Conservation (phyloP, 805 yeast genomes). For the Tetrapisispora namnaoensis region DNA sequence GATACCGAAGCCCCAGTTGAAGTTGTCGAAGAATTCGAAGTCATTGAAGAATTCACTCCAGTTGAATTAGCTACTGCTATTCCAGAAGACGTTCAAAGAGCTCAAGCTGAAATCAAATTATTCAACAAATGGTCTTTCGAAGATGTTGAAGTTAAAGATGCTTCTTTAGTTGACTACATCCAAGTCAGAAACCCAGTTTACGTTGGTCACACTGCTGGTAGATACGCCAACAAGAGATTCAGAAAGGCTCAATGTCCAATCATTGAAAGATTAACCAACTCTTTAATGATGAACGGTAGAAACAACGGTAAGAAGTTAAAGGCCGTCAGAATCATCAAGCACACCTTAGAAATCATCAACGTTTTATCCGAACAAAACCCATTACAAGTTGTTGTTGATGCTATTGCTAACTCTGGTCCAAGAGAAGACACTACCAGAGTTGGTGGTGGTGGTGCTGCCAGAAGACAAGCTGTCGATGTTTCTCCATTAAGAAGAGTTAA, state of each 20-base stretch:
- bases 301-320: slow-evolving; percentile 99
- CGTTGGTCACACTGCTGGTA: slow-evolving; percentile 98
- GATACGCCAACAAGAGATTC: slow-evolving; percentile 99
- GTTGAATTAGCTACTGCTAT: slow-evolving; percentile 87
- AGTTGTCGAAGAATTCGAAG: slow-evolving; percentile 51
- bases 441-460: slow-evolving; percentile 99
- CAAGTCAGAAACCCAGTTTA: slow-evolving; percentile 97
- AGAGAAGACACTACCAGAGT: slow-evolving; percentile 99
- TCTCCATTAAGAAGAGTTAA: slow-evolving; percentile 99
- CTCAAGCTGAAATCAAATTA: slow-evolving; percentile 91
- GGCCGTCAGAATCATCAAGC: slow-evolving; percentile 99
- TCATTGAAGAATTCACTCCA: slow-evolving; percentile 66
- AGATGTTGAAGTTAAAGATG: slow-evolving; percentile 95
- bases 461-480: slow-evolving; percentile 99
- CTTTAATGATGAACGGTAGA: slow-evolving; percentile 99
- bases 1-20: slow-evolving; percentile 65
- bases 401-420: slow-evolving; percentile 99
- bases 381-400: slow-evolving; percentile 97
- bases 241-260: slow-evolving; percentile 99
- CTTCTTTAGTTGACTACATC: slow-evolving; percentile 96
- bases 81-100: slow-evolving; percentile 94
- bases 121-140: slow-evolving; percentile 99
- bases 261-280: slow-evolving; percentile 98
- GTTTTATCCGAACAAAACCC: slow-evolving; percentile 99
- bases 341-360: slow-evolving; percentile 95